These are phyloP conservation scores for Tylopilus sp. DNA, from an alignment of 768 basidiomycete genomes.

Conservation along the genomic window DNA sequence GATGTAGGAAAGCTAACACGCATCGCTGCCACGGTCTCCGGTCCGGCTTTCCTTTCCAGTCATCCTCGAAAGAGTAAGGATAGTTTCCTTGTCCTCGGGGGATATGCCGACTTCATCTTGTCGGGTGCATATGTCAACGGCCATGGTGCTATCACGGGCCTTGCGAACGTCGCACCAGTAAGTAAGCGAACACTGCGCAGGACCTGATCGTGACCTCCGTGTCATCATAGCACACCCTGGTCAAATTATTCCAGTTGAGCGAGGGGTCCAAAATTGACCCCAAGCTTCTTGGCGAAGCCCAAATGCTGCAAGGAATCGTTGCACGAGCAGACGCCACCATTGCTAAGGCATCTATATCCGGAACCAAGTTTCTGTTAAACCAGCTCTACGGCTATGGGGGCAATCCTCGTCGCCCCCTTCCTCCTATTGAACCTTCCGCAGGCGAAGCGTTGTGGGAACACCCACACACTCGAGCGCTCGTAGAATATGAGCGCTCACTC, in stretches of 20 bases:
- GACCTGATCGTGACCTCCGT: background rate
- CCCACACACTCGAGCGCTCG: constrained; percentile 63
- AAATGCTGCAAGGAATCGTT: constrained; percentile 73
- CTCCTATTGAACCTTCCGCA: constrained; percentile 53
- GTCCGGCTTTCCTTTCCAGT: constrained; percentile 47
- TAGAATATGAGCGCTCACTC: constrained; percentile 59
- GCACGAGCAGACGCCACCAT: constrained; percentile 81
- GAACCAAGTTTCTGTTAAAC: constrained; percentile 79
- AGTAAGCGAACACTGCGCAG: constrained; percentile 17
- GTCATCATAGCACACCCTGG: constrained; percentile 48
- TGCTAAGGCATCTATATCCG: constrained; percentile 69
- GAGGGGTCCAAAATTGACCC: constrained; percentile 53
- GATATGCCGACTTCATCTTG: constrained; percentile 79
- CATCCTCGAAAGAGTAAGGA: constrained; percentile 66
- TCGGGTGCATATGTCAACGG: constrained; percentile 69
- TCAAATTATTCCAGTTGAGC: constrained; percentile 60
- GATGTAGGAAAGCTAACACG: constrained; percentile 90
- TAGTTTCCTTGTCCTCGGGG: constrained; percentile 82
- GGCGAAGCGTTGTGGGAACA: constrained; percentile 70
- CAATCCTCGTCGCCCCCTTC: constrained; percentile 70
- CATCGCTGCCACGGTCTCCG: constrained; percentile 66
- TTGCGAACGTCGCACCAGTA: constrained; percentile 81
- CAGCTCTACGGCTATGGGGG: constrained; percentile 82
- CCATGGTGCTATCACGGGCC: constrained; percentile 88
- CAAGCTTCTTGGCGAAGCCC: constrained; percentile 61